Evolutionary conservation across 2,329 filamentous ascomycete genomes (phyloP).

Genomic region (Ascochyta fabae): DNA sequence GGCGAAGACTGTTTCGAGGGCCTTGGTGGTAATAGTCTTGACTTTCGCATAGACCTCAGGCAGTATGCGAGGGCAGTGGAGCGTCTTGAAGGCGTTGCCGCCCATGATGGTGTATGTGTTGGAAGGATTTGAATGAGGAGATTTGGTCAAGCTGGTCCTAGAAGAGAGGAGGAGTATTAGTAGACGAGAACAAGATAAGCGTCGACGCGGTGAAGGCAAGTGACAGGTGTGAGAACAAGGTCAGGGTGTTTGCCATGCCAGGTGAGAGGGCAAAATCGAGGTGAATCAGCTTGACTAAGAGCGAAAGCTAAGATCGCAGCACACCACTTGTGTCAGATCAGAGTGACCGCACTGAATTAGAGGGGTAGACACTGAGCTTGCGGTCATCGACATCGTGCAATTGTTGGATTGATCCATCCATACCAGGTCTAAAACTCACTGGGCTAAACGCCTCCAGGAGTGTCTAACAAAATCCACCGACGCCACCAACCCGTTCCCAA

Average conservation of each 20-base stretch:
- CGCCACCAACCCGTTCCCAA: conserved; percentile 1
- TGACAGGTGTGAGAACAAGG: background rate
- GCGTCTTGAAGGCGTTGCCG: conserved; percentile 32
- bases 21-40: conserved; percentile 17
- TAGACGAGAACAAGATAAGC: no score
- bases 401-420: background rate
- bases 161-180: background rate
- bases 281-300: background rate
- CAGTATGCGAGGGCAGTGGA: conserved; percentile 33
- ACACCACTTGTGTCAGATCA: background rate
- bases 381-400: background rate
- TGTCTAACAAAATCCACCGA: conserved; percentile 8
- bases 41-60: conserved; percentile 23
- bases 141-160: background rate
- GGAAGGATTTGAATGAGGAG: background rate
- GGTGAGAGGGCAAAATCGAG: background rate
- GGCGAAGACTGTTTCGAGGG: conserved; percentile 28
- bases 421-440: conserved; percentile 3
- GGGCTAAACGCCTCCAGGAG: background rate
- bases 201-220: background rate
- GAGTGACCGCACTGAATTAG: no score
- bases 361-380: background rate
- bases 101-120: conserved; percentile 24
- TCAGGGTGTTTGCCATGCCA: no score
- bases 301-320: background rate